These are phyloP conservation scores for Hypoxylon rubiginosum DNA, from an alignment of 2,329 filamentous ascomycete species.

Conservation along the genomic window DNA sequence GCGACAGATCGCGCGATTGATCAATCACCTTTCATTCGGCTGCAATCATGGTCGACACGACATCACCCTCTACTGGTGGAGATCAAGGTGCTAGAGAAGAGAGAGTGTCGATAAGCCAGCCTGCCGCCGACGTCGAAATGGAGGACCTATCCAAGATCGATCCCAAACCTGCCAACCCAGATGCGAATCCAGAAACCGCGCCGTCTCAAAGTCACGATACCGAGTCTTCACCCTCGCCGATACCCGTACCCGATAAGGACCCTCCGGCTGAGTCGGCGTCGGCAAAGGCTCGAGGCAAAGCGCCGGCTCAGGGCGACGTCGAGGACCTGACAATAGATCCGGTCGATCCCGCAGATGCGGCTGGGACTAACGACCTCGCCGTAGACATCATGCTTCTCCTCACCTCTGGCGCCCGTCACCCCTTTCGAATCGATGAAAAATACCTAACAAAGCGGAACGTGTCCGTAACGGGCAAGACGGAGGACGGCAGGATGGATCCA, in stretches of 20 bases:
- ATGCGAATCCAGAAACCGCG: conserved; percentile 38
- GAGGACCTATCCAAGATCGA: conserved; percentile 47
- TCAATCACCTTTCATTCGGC: conserved; percentile 27
- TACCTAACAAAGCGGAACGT: conserved; percentile 88
- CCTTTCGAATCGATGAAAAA: conserved; percentile 89
- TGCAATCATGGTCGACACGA: conserved; percentile 46
- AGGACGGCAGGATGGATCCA: conserved; percentile 76
- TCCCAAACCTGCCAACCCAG: conserved; percentile 44
- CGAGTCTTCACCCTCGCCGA: conserved; percentile 40
- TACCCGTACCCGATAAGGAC: conserved; percentile 45
- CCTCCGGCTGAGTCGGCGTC: conserved; percentile 37
- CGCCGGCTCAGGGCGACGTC: conserved; percentile 44
- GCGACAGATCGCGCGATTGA: conserved; percentile 34
- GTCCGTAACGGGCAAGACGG: conserved; percentile 75
- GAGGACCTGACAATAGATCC: conserved; percentile 54
- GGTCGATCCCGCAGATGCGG: conserved; percentile 49
- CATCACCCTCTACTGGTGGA: conserved; percentile 42
- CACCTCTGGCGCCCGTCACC: conserved; percentile 82
- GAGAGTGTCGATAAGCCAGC: conserved; percentile 43
- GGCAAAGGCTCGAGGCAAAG: conserved; percentile 52
- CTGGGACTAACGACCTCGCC: conserved; percentile 52
- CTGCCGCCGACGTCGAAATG: conserved; percentile 50
- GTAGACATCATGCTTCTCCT: conserved; percentile 87
- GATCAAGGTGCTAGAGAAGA: conserved; percentile 46
- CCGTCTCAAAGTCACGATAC: conserved; percentile 38